Percentiles rank a stretch among this genome's conserved stretches.
Evolutionary conservation across 176 grass and related monocot genomes (phyloP).

Genomic region (Paspalum vaginatum): DNA sequence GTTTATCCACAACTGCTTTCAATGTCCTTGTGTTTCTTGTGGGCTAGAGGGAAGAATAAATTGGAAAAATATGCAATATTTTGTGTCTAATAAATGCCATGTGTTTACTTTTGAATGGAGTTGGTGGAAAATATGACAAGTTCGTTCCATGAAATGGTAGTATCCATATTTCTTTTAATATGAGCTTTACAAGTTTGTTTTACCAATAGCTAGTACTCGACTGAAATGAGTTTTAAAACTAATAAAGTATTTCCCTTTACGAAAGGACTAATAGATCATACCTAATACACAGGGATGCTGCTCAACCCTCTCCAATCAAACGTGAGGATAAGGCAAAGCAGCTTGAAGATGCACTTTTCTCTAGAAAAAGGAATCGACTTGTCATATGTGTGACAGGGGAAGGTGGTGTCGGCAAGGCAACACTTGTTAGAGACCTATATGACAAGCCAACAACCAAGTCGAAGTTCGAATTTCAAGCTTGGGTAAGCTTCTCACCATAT

Average conservation of each 20-base stretch:
- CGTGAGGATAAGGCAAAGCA: neutral
- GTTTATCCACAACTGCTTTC: too few species aligned
- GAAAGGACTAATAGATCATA: neutral
- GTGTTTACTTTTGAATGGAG: too few species aligned
- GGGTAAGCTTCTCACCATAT: neutral
- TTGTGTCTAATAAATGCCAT: too few species aligned
- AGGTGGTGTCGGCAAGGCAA: slow-evolving; percentile 28
- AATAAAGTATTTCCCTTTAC: neutral
- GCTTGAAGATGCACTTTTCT: neutral
- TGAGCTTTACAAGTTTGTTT: too few species aligned
- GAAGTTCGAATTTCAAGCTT: neutral
- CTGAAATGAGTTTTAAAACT: neutral
- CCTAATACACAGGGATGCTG: neutral
- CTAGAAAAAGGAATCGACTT: neutral
- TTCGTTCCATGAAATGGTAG: too few species aligned
- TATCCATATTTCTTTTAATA: too few species aligned
- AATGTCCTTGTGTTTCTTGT: too few species aligned
- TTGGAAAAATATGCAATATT: too few species aligned
- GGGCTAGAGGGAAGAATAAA: too few species aligned
- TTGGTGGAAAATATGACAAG: too few species aligned
- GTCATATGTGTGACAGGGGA: neutral
- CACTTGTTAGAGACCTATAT: slow-evolving; percentile 28
- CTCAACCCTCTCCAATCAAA: neutral
- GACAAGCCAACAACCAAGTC: neutral
- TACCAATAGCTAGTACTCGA: too few species aligned